Percentiles rank a stretch among this genome's conserved stretches.
phyloP scores from a whole-genome alignment of 768 basidiomycete genomes.

The Cantharellus anzutake region DNA sequence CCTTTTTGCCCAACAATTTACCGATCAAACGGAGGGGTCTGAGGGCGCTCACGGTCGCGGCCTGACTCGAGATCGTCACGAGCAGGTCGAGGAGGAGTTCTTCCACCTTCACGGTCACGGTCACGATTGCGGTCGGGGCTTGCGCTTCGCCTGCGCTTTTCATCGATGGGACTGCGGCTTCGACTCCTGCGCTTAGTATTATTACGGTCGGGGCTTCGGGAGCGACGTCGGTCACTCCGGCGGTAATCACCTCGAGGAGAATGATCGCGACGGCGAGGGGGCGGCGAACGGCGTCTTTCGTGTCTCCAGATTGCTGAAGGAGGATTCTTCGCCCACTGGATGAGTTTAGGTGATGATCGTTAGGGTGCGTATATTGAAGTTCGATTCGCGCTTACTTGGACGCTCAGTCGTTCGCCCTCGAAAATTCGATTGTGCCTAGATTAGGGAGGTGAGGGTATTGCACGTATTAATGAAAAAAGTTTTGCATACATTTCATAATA shows the following conservation, averaged over 20 bases:
- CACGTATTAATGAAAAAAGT: background rate
- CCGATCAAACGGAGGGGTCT: slow-evolving; percentile 38
- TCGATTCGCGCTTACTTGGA: slow-evolving; percentile 32
- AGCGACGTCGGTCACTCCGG: slow-evolving; percentile 15
- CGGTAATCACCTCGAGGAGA: slow-evolving; percentile 15
- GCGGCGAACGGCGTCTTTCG: background rate
- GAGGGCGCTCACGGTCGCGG: slow-evolving; percentile 23
- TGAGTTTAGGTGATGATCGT: background rate
- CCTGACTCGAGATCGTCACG: slow-evolving; percentile 17
- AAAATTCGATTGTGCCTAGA: slow-evolving; percentile 56
- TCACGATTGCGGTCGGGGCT: slow-evolving; percentile 16
- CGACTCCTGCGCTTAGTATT: slow-evolving; percentile 4
- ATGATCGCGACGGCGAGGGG: slow-evolving; percentile 6
- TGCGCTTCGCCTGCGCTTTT: slow-evolving; percentile 25
- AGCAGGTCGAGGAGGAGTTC: slow-evolving; percentile 16
- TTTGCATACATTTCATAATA: slow-evolving; percentile 60
- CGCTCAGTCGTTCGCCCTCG: slow-evolving; percentile 54
- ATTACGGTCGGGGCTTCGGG: slow-evolving; percentile 20
- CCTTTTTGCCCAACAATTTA: background rate
- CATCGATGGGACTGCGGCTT: background rate
- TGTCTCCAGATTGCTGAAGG: slow-evolving; percentile 63
- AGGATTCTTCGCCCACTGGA: slow-evolving; percentile 64
- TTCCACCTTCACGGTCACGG: background rate
- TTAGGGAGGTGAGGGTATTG: slow-evolving; percentile 2
- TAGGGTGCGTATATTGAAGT: background rate